Base-by-base conservation (phyloP, 805 yeast genomes). In the Cyberlindnera japonica region DNA sequence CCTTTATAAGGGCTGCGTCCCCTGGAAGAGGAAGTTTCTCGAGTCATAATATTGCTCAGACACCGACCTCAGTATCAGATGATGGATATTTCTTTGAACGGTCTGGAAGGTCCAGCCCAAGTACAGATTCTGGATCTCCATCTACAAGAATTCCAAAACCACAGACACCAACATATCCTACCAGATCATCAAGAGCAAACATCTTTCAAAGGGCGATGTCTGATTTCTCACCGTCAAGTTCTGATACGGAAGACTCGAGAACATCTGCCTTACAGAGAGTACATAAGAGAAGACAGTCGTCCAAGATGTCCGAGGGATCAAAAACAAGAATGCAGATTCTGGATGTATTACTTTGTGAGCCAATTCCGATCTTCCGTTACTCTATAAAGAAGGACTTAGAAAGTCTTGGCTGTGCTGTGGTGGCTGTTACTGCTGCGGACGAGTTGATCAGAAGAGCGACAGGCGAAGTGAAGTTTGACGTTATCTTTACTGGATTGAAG, bases 331-430 rank as follows among this genome's bases (percentile, higher is more conserved):
- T 56, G 1, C 71, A 68, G 25, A 51, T 59, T 3, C 60, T 84
- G 50, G 90, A 86, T 57, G 80, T 89, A 5, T 65, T 91, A 33
- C 67, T 88, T 12, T 89, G 96, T 61, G 96, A 88, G 53, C 88
- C 93, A 2, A 85, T 86, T 44, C 93, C 96, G 0, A 83, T 83
- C 41, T 81, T 86, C 50, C 64, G 95, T 35, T 85, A 76, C 53
- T 71, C 86, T 12, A 72, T 82, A 20, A 73, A 78, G 31, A 75
- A 72, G 43, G 71, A 81, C 46, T 65, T 91, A 43, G 86, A 78
- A 44, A 69, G 72, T 38, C 57, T 80, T 18, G 95, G 95, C 1
- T 88, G 95, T 63, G 77, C 81, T 11, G 95, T 88, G 8, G 84
- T 86, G 5, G 69, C 84, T 3, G 83, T 86, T 6, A 68, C 79